Percentiles rank a stretch among this genome's conserved stretches.
Evolutionary conservation across 208 protist genomes (phyloP).

Genomic region (Crithidia fasciculata): DNA sequence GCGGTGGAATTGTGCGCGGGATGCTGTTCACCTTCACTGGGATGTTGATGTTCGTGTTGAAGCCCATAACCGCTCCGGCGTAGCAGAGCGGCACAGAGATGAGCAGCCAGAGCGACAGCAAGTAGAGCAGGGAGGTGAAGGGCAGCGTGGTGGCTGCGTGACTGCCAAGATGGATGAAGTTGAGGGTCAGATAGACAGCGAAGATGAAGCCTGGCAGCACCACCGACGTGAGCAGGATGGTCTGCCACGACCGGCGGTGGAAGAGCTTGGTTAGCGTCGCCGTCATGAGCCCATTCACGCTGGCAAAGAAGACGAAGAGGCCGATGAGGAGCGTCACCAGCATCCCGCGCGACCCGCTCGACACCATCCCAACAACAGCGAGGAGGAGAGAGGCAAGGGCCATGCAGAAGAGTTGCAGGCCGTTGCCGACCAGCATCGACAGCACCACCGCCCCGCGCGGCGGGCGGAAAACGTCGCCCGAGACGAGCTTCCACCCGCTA

Average conservation of each 20-base stretch:
- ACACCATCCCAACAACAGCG: conserved; percentile 92
- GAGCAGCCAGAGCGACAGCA: conserved; percentile 72
- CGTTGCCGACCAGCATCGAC: conserved; percentile 85
- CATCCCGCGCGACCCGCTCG: conserved; percentile 84
- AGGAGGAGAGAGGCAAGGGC: conserved; percentile 58
- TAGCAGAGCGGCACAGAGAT: conserved; percentile 94
- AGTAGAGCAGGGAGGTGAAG: conserved; percentile 44
- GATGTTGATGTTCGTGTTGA: conserved; percentile 58
- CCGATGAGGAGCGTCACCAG: conserved; percentile 70
- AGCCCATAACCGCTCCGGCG: conserved; percentile 90
- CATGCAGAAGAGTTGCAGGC: conserved; percentile 90
- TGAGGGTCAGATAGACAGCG: conserved; percentile 51
- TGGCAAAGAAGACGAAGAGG: conserved; percentile 61
- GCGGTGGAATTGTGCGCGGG: conserved; percentile 90
- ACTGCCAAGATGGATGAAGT: conserved; percentile 53
- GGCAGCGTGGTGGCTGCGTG: conserved; percentile 57
- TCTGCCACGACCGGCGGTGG: conserved; percentile 81
- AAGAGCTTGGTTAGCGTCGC: conserved; percentile 80
- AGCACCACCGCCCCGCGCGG: conserved; percentile 81
- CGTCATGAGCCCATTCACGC: conserved; percentile 86
- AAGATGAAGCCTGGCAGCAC: conserved; percentile 64
- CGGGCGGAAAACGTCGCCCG: conserved; percentile 95
- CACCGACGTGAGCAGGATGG: conserved; percentile 51
- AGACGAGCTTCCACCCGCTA: conserved; percentile 94
- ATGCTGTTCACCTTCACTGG: conserved; percentile 92